Base-by-base conservation (phyloP, 2,329 filamentous ascomycete species). In the Salinomyces thailandicus region DNA sequence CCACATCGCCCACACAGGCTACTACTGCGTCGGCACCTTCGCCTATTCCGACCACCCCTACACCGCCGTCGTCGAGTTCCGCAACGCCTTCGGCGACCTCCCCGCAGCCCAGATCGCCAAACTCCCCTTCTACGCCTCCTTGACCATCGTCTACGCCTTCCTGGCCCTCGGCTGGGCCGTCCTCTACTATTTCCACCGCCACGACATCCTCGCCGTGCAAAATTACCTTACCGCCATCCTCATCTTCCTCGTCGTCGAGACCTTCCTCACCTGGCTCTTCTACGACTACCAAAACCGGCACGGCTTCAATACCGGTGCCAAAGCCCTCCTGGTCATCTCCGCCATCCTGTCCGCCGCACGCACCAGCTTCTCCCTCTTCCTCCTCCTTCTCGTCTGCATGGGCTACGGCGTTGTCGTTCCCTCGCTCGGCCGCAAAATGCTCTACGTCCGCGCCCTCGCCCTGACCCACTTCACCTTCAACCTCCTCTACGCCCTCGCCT, bases 181-280 rank as follows among this genome's bases (percentile, higher is more conserved):
- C 61, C 70, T 96, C 15, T 96, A 98, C 63, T 87, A 87, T 53
- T 86, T 95, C 61, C 85, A 98, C 60, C 75, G 89, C 41, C 77
- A 82, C 53, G 91, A 98, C 60, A 96, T 98, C 44, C 67, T 98
- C 54, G 81, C 93, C 12, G 91, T 98, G 2, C 91, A 98, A 62
- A 98, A 98, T 60, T 98, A 98, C 61, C 96, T 98, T 51, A 98
- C 91, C 0, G 89, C 91, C 7, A 98, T 96, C 42, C 69, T 98
- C 33, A 77, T 91, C 35, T 98, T 98, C 64, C 67, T 98, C 29
- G 85, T 96, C 12, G 64, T 96, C 12, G 91, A 98, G 61, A 94
- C 96, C 79, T 69, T 96, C 54, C 87, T 96, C 75, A 98, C 91
- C 2, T 98, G 91, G 91, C 86, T 85, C 29, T 98, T 93, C 66